Conservation (phyloP, 139 green algal species). For the Ulvella scutata region DNA sequence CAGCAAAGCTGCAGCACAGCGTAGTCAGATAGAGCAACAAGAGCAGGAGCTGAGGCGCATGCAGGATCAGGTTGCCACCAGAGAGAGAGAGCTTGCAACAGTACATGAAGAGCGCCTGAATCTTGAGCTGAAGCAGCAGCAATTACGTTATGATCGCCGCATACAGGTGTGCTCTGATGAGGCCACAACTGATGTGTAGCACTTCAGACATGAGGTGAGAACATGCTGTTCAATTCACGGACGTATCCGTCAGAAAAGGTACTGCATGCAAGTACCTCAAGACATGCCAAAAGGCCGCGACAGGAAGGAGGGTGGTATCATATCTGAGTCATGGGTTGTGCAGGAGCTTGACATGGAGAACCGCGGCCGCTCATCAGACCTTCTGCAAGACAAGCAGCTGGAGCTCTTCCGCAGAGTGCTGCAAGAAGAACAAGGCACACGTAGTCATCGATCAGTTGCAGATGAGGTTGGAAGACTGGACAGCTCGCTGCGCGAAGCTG, state of each 20-base stretch:
- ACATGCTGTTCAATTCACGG: too few relatives aligned
- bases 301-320: too few relatives aligned
- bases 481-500: background rate
- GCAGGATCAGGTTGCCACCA: constrained; percentile 41
- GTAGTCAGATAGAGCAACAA: constrained; percentile 31
- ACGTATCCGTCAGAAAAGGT: too few relatives aligned
- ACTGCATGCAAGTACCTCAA: too few relatives aligned
- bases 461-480: background rate
- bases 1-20: background rate
- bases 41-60: constrained; percentile 16
- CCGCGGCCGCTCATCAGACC: background rate
- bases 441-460: background rate
- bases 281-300: too few relatives aligned
- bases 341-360: constrained; percentile 17
- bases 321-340: too few relatives aligned
- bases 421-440: background rate
- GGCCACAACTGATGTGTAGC: too few relatives aligned
- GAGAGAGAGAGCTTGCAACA: constrained; percentile 63
- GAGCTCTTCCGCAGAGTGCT: background rate
- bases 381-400: background rate
- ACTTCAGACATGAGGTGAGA: too few relatives aligned
- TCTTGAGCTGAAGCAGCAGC: constrained; percentile 12
- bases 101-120: constrained; percentile 21
- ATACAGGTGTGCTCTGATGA: constrained; percentile 17
- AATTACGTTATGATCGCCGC: constrained; percentile 14